Evolutionary conservation across 176 grass and related monocot genomes (phyloP).

Genomic region (Paspalum notatum): DNA sequence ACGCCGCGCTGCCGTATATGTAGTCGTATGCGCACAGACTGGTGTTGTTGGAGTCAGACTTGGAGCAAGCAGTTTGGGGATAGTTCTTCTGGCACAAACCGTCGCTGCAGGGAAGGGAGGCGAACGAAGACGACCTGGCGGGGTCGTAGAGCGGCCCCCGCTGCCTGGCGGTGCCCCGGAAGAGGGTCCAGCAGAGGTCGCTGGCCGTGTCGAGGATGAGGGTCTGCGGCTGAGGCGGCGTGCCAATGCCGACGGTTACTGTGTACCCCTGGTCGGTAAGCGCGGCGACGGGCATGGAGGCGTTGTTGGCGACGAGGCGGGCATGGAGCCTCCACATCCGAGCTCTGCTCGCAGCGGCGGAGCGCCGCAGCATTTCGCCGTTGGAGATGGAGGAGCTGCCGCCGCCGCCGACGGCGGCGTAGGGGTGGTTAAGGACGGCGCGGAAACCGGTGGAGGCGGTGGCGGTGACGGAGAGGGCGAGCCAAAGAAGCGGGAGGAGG

Average conservation of each 20-base stretch:
- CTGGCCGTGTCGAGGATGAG: constrained; percentile 51
- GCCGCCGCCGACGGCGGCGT: too few relatives aligned
- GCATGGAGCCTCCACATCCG: too few relatives aligned
- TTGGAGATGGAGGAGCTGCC: too few relatives aligned
- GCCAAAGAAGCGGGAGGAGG: too few relatives aligned
- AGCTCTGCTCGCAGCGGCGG: too few relatives aligned
- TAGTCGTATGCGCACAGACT: constrained; percentile 36
- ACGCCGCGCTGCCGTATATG: constrained; percentile 23
- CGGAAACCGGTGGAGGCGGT: too few relatives aligned
- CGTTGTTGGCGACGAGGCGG: too few relatives aligned
- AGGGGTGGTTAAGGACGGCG: too few relatives aligned
- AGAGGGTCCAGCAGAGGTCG: constrained; percentile 51
- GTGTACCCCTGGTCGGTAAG: background rate
- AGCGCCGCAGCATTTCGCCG: too few relatives aligned
- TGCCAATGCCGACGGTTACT: constrained; percentile 49
- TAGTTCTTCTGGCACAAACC: constrained; percentile 42
- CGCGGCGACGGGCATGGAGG: background rate
- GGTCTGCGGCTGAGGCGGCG: constrained; percentile 26
- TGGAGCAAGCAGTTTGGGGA: background rate
- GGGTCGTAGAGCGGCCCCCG: constrained; percentile 42
- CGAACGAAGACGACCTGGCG: constrained; percentile 38
- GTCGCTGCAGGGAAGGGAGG: constrained; percentile 38
- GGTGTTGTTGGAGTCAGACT: constrained; percentile 14
- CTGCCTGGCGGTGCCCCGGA: background rate
- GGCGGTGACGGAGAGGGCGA: too few relatives aligned